phyloP scores from a whole-genome alignment of 2,329 filamentous ascomycete genomes.

The Whalleya microplaca region DNA sequence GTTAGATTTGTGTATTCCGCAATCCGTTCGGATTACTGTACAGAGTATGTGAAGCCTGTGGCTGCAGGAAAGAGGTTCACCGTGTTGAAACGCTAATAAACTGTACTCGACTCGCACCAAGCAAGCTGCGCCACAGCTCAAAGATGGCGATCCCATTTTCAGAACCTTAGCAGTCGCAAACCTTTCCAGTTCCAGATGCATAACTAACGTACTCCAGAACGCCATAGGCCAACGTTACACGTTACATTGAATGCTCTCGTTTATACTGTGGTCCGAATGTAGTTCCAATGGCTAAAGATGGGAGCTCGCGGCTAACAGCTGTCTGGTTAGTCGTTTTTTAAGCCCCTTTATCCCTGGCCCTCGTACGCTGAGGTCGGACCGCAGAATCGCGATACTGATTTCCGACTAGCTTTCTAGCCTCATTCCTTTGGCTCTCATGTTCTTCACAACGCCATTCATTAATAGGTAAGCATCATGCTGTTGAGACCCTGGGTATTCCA shows the following conservation, averaged over 20 bases:
- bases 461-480: slow-evolving; percentile 43
- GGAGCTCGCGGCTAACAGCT: slow-evolving; percentile 39
- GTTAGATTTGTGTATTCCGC: too few species aligned
- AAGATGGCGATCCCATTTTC: too few species aligned
- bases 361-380: too few species aligned
- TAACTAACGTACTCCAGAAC: too few species aligned
- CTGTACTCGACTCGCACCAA: too few species aligned
- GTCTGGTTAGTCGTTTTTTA: slow-evolving; percentile 39
- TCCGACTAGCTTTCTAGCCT: slow-evolving; percentile 46
- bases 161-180: too few species aligned
- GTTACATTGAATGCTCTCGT: slow-evolving; percentile 15
- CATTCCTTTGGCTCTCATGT: slow-evolving; percentile 53
- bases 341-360: not conserved
- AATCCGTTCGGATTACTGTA: too few species aligned
- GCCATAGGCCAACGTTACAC: not conserved
- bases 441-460: slow-evolving; percentile 53
- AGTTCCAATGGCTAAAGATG: slow-evolving; percentile 38
- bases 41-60: too few species aligned
- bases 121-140: too few species aligned
- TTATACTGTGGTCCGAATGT: slow-evolving; percentile 18
- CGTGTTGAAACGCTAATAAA: too few species aligned
- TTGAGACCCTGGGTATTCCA: not conserved
- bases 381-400: slow-evolving; percentile 12
- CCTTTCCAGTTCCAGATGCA: too few species aligned
- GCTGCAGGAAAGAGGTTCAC: too few species aligned